Conservation (phyloP, 345 rosid genomes). For the Zanthoxylum bungeanum region DNA sequence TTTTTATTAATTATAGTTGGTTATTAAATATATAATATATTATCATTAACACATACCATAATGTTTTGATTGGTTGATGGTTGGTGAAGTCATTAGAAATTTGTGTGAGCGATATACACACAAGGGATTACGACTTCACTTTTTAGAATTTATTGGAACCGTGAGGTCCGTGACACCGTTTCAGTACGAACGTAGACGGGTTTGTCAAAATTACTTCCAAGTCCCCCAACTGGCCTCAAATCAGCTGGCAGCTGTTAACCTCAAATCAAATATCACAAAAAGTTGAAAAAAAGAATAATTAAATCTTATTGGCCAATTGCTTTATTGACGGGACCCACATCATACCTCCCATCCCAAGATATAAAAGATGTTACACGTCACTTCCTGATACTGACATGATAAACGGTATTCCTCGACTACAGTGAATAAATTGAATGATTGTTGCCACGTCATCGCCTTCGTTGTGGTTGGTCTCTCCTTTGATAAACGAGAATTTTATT, state of each 20-base stretch:
- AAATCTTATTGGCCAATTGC: background rate
- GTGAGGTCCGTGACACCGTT: slow-evolving; percentile 29
- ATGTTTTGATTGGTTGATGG: background rate
- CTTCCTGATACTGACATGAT: slow-evolving; percentile 18
- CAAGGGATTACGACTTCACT: background rate
- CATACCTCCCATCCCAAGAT: background rate
- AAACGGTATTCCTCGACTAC: slow-evolving; percentile 18
- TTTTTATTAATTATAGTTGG: no score
- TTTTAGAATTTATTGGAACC: slow-evolving; percentile 21
- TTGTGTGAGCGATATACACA: background rate
- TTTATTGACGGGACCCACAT: background rate
- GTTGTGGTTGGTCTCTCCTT: background rate
- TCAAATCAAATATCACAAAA: no score
- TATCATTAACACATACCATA: no score
- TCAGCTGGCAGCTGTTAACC: background rate
- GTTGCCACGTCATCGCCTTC: background rate
- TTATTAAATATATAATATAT: no score
- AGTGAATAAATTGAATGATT: background rate
- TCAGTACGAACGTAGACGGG: slow-evolving; percentile 30
- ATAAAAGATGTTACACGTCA: slow-evolving; percentile 20
- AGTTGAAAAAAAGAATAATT: background rate
- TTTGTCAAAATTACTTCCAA: background rate
- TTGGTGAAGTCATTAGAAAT: background rate
- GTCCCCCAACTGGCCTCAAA: no score
- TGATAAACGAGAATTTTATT: background rate